These are phyloP conservation scores for Biscogniauxia mediterranea DNA, from an alignment of 2,329 filamentous ascomycete species.

Conservation along the genomic window DNA sequence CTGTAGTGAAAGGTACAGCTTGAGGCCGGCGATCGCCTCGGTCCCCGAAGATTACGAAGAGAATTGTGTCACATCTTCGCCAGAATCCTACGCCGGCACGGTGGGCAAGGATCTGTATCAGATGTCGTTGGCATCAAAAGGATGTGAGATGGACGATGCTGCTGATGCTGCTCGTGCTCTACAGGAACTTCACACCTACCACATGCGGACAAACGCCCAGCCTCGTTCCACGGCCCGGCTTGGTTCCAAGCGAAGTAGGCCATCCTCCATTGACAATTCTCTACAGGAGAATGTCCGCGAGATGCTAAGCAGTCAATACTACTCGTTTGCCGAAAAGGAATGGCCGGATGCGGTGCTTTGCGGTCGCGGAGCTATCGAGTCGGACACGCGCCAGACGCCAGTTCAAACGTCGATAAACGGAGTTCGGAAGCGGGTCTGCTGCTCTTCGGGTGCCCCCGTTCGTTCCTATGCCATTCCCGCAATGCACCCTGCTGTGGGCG, in stretches of 20 bases:
- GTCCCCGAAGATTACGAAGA: slow-evolving; percentile 58
- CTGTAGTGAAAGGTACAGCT: slow-evolving; percentile 53
- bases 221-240: slow-evolving; percentile 37
- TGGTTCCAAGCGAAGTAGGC: slow-evolving; percentile 59
- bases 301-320: slow-evolving; percentile 45
- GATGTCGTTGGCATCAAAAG: slow-evolving; percentile 45
- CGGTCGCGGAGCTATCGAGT: slow-evolving; percentile 31
- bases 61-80: slow-evolving; percentile 51
- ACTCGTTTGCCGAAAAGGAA: slow-evolving; percentile 36
- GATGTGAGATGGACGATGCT: slow-evolving; percentile 49
- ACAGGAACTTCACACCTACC: slow-evolving; percentile 59
- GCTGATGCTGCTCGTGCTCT: slow-evolving; percentile 57
- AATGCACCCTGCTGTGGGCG: slow-evolving; percentile 50
- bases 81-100: slow-evolving; percentile 55
- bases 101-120: slow-evolving; percentile 51
- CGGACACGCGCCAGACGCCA: slow-evolving; percentile 21
- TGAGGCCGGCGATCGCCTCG: slow-evolving; percentile 52
- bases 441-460: slow-evolving; percentile 54
- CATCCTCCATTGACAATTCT: slow-evolving; percentile 56
- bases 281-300: slow-evolving; percentile 68
- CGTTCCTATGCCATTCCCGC: slow-evolving; percentile 45
- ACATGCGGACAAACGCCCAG: slow-evolving; percentile 32
- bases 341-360: slow-evolving; percentile 38
- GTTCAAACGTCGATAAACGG: slow-evolving; percentile 40
- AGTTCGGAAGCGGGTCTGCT: slow-evolving; percentile 65